Evolutionary conservation across 2,329 filamentous ascomycete genomes (phyloP), one percentile per base, ranked within the genome.

Genomic region (Venturia pyrina): DNA sequence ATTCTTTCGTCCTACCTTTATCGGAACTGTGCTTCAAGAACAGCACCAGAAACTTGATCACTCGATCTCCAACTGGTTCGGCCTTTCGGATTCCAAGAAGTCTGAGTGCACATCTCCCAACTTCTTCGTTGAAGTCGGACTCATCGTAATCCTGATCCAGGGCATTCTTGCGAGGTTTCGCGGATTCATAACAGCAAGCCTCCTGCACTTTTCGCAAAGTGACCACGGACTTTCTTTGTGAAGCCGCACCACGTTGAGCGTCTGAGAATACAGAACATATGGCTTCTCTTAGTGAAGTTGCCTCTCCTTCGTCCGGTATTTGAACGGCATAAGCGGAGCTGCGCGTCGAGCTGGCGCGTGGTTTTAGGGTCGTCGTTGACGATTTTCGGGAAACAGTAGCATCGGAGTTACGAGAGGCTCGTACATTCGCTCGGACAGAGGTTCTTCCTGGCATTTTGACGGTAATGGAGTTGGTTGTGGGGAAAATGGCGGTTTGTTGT

Each of bases 131-230:
- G 79, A 99, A 98, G 66, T 95, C 88, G 62, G 88, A 84, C 75
- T 96, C 92, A 57, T 91, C 87, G 68, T 93, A 90, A 13, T 91
- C 88, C 69, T 87, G 43, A 66, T 65, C 66, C 19, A 67, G 40
- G 21, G 24, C 34, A 46, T 66, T 41, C 43, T 60, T 62, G 24
- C 56, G 41, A 34, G 41, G 24, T 56, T 61, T 62, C 13, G 83
- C 79, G 13, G 80, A 77, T 68, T 87, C 83, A 63, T 83, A 85
- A 69, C 82, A 85, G 78, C 91, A 96, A 46, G 88, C 82, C 74
- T 97, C 93, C 72, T 98, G 93, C 56, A 96, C 84, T 77, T 96
- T 97, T 69, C 93, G 87, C 68, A 99, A 79, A 62, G 87, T 92
- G 67, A 97, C 89, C 4, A 89, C 89, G 0, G 96, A 83, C 74